Evolutionary conservation across 2,329 filamentous ascomycete species (phyloP).

Genomic region (Fusarium decemcellulare): DNA sequence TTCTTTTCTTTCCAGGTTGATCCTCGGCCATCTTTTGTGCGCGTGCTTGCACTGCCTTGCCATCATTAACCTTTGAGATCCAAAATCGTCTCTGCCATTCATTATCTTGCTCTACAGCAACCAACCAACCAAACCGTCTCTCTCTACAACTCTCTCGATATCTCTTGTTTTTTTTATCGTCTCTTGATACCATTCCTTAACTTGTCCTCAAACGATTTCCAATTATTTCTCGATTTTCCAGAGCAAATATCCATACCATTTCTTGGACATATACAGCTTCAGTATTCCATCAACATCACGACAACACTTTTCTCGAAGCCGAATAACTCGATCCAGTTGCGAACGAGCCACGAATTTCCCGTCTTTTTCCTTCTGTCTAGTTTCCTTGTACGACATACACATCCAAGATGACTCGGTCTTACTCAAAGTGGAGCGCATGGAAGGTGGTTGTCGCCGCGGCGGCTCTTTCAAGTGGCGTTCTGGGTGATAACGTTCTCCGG

Average conservation of each 20-base stretch:
- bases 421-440: constrained; percentile 49
- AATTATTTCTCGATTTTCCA: constrained; percentile 26
- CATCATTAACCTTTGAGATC: constrained; percentile 37
- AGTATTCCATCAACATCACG: constrained; percentile 35
- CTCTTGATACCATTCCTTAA: constrained; percentile 45
- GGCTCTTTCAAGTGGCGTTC: constrained; percentile 61
- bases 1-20: constrained; percentile 65
- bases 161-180: constrained; percentile 13
- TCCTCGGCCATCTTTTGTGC: constrained; percentile 64
- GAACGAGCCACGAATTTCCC: constrained; percentile 43
- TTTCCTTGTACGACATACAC: constrained; percentile 34
- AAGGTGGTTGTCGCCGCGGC: constrained; percentile 52
- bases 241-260: constrained; percentile 10
- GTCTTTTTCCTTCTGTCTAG: constrained; percentile 30
- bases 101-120: constrained; percentile 31
- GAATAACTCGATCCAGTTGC: constrained; percentile 30
- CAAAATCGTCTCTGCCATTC: constrained; percentile 36
- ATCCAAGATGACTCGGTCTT: constrained; percentile 51
- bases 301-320: constrained; percentile 35
- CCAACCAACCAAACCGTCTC: not conserved
- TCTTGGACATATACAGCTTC: constrained; percentile 26
- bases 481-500: constrained; percentile 80
- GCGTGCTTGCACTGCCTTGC: constrained; percentile 47
- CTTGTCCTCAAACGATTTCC: constrained; percentile 28
- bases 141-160: constrained; percentile 2